phyloP scores from a whole-genome alignment of 2,329 filamentous ascomycete genomes.

The Purpureocillium takamizusanense region DNA sequence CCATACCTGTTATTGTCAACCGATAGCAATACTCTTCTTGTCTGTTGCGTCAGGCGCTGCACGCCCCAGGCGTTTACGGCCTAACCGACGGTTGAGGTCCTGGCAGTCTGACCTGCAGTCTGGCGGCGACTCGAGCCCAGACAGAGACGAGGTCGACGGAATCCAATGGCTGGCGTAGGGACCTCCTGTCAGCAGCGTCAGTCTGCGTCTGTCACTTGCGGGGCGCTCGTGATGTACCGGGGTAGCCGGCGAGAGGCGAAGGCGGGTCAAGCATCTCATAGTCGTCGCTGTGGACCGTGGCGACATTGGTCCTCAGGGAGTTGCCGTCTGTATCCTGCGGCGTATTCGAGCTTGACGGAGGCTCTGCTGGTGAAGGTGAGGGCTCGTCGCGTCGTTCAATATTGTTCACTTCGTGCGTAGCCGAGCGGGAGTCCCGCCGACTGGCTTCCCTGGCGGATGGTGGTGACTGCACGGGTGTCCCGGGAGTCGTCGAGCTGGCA shows the following conservation, averaged over 20 bases:
- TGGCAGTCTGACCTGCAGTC: not conserved
- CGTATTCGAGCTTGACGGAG: no score
- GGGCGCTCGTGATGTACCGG: not conserved
- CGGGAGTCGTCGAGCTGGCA: slow-evolving; percentile 15
- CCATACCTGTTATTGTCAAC: no score
- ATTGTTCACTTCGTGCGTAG: not conserved
- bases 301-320: slow-evolving; percentile 18
- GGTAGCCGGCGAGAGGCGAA: not conserved
- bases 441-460: not conserved
- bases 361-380: not conserved
- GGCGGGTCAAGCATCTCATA: slow-evolving; percentile 12
- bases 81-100: not conserved
- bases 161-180: slow-evolving; percentile 5
- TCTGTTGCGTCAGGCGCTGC: not conserved
- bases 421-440: not conserved
- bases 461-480: slow-evolving; percentile 5
- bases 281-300: slow-evolving; percentile 28
- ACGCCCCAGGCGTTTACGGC: not conserved
- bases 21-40: no score
- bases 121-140: not conserved
- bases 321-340: slow-evolving; percentile 4
- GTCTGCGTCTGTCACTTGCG: not conserved
- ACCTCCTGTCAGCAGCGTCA: not conserved
- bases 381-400: not conserved
- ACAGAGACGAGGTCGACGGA: slow-evolving; percentile 12